Percentiles rank a stretch among this genome's conserved stretches.
These are phyloP conservation scores for Gonium pectorale DNA, from an alignment of 139 green algal species.

Conservation along the genomic window DNA sequence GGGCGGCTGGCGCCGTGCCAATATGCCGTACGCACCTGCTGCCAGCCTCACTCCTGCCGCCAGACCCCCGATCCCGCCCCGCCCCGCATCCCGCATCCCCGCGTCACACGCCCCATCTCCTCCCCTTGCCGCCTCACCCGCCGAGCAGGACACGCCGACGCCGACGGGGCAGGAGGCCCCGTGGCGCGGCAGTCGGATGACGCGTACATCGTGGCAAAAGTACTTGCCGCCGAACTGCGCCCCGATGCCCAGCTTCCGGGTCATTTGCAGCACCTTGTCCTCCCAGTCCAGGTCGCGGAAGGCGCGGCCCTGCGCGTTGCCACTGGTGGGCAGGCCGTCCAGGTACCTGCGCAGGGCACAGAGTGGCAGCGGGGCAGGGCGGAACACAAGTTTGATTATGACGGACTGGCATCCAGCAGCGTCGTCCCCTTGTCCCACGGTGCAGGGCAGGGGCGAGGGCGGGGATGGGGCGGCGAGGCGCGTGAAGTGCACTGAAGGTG, in stretches of 20 bases:
- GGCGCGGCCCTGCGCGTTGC: constrained; percentile 50
- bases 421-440: too few relatives aligned
- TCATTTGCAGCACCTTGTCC: constrained; percentile 53
- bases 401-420: too few relatives aligned
- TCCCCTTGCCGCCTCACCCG: constrained; percentile 33
- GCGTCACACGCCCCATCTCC: too few relatives aligned
- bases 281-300: constrained; percentile 67
- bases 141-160: constrained; percentile 64
- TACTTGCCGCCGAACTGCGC: constrained; percentile 61
- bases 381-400: too few relatives aligned
- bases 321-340: constrained; percentile 55
- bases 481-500: too few relatives aligned
- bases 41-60: too few relatives aligned
- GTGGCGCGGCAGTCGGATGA: constrained; percentile 61
- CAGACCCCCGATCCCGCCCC: too few relatives aligned
- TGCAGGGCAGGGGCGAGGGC: not conserved
- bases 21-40: too few relatives aligned
- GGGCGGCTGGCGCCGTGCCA: too few relatives aligned
- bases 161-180: constrained; percentile 60
- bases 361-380: too few relatives aligned
- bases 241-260: constrained; percentile 51
- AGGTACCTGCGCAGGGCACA: constrained; percentile 52
- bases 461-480: not conserved
- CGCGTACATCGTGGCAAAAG: constrained; percentile 67
- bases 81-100: too few relatives aligned